A percentile compares a stretch with the other conserved stretches of the same genome.
These are phyloP conservation scores for Orbilia ellipsospora DNA, from an alignment of 2,329 filamentous ascomycete species.

Conservation along the genomic window DNA sequence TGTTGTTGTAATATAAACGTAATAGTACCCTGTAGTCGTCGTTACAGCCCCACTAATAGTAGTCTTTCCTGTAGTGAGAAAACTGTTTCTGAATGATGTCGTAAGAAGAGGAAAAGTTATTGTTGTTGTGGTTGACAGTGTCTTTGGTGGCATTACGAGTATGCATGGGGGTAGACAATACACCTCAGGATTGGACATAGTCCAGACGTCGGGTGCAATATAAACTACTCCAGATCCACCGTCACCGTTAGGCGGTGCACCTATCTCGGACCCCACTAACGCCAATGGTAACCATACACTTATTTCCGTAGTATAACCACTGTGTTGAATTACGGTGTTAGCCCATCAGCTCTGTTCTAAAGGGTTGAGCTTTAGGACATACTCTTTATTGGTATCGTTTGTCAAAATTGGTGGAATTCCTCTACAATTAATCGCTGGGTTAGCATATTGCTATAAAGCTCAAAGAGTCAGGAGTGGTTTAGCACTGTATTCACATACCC, in stretches of 20 bases:
- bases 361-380: too few relatives aligned
- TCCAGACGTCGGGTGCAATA: conserved; percentile 9
- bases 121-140: neutral
- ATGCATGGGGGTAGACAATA: neutral
- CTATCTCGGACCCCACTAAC: conserved; percentile 7
- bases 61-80: too few relatives aligned
- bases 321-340: conserved; percentile 16
- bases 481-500: neutral
- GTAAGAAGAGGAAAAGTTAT: neutral
- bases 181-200: conserved; percentile 4
- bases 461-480: too few relatives aligned
- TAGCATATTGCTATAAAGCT: too few relatives aligned
- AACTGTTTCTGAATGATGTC: too few relatives aligned
- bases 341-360: neutral
- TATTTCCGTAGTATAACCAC: conserved; percentile 24
- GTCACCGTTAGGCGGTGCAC: neutral
- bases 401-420: too few relatives aligned
- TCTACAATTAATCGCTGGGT: too few relatives aligned
- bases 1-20: too few relatives aligned
- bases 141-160: neutral
- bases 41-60: too few relatives aligned
- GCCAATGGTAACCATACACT: conserved; percentile 19
- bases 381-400: too few relatives aligned
- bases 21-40: too few relatives aligned
- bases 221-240: conserved; percentile 18